These are phyloP conservation scores for Volvox africanus DNA, from an alignment of 139 green algal species.

Conservation along the genomic window DNA sequence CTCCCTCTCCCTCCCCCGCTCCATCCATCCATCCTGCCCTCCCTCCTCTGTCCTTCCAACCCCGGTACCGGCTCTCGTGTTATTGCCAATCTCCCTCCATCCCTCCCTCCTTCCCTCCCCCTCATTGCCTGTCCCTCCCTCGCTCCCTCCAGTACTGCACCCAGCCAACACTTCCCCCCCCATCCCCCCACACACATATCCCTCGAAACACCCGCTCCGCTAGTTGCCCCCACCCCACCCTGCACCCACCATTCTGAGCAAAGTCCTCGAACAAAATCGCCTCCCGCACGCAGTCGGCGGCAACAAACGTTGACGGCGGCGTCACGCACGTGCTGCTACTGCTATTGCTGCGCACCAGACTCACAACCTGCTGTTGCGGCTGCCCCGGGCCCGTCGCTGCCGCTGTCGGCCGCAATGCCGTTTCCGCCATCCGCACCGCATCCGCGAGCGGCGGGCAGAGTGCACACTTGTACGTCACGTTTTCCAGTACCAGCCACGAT, in stretches of 20 bases:
- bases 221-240: no score
- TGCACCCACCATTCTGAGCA: not conserved
- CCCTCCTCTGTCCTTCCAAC: no score
- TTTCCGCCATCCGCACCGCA: not conserved
- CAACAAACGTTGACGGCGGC: not conserved
- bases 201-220: no score
- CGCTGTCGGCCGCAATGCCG: not conserved
- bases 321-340: not conserved
- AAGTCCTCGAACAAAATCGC: not conserved
- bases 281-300: not conserved
- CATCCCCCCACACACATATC: no score
- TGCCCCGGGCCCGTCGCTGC: not conserved
- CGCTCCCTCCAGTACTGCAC: no score
- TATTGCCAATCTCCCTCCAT: no score
- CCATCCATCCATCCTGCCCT: not conserved
- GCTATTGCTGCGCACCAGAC: not conserved
- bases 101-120: no score
- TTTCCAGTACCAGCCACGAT: not conserved
- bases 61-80: no score
- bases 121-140: not conserved
- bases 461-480: not conserved
- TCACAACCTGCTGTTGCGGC: not conserved
- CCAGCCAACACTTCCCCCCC: no score
- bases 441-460: not conserved
- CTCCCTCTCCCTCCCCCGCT: not conserved